Evolutionary conservation across 805 yeast genomes (phyloP).

Genomic region (Yarrowia yakushimensis): DNA sequence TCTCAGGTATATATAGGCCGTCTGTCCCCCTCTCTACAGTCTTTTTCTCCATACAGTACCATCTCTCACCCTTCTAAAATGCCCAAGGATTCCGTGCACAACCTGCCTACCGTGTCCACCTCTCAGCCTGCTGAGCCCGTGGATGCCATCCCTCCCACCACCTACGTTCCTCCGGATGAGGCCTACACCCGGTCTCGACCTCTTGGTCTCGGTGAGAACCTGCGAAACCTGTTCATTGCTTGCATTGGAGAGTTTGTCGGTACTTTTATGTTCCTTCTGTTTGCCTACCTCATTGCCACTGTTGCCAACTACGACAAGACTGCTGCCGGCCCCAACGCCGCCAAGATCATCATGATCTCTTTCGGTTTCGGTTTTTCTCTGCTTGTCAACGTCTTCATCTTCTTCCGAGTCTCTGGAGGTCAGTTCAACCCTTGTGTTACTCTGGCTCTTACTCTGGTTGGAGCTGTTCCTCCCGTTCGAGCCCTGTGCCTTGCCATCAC

Average conservation of each 20-base stretch:
- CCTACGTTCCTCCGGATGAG: slow-evolving; percentile 22
- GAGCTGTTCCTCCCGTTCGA: slow-evolving; percentile 70
- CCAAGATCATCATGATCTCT: slow-evolving; percentile 69
- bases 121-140: slow-evolving; percentile 11
- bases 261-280: slow-evolving; percentile 78
- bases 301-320: slow-evolving; percentile 60
- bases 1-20: not conserved
- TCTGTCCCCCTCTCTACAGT: not conserved
- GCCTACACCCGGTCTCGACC: slow-evolving; percentile 25
- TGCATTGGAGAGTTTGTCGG: slow-evolving; percentile 78
- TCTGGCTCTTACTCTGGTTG: slow-evolving; percentile 62
- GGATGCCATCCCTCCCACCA: slow-evolving; percentile 21
- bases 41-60: not conserved
- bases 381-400: slow-evolving; percentile 64
- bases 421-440: slow-evolving; percentile 89
- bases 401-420: slow-evolving; percentile 81
- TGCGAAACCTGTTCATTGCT: slow-evolving; percentile 65
- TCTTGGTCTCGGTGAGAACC: slow-evolving; percentile 42
- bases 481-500: slow-evolving; percentile 61
- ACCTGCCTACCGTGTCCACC: slow-evolving; percentile 15
- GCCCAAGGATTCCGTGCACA: slow-evolving; percentile 14
- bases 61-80: not conserved
- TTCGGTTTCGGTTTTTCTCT: slow-evolving; percentile 86
- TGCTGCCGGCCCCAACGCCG: slow-evolving; percentile 44
- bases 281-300: slow-evolving; percentile 79